Percentiles rank a stretch among this genome's conserved stretches.
phyloP scores from a whole-genome alignment of 768 basidiomycete genomes.

The Mycena olivaceomarginata region DNA sequence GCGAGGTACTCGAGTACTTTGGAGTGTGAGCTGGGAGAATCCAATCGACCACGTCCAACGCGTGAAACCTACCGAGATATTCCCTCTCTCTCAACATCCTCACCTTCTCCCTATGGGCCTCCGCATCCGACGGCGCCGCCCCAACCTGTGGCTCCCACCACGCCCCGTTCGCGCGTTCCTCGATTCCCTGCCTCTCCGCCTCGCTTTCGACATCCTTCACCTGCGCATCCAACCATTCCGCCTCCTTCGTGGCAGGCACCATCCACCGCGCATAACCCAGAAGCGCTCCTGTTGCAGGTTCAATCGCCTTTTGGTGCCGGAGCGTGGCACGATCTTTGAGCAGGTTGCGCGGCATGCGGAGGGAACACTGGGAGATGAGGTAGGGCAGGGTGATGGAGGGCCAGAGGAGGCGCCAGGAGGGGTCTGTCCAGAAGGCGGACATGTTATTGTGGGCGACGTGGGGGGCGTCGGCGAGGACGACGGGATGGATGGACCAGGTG shows the following conservation, averaged over 20 bases:
- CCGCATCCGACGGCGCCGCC: background rate
- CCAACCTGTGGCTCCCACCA: background rate
- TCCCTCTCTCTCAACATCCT: background rate
- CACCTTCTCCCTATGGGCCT: background rate
- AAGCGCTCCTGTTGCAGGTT: background rate
- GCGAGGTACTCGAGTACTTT: slow-evolving; percentile 9
- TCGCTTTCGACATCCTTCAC: slow-evolving; percentile 8
- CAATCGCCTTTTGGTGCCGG: background rate
- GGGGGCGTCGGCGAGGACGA: slow-evolving; percentile 2
- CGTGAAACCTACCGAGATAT: slow-evolving; percentile 1
- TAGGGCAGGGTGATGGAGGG: background rate
- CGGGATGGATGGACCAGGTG: background rate
- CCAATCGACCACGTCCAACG: background rate
- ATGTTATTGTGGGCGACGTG: background rate
- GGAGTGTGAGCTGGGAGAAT: slow-evolving; percentile 2
- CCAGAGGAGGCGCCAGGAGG: background rate
- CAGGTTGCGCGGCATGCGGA: background rate
- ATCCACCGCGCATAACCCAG: slow-evolving; percentile 2
- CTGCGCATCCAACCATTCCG: slow-evolving; percentile 7
- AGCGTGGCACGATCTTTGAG: background rate
- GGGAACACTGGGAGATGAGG: background rate
- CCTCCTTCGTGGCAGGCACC: background rate
- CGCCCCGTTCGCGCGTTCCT: background rate
- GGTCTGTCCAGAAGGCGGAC: background rate
- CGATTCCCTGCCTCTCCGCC: background rate